phyloP scores from a whole-genome alignment of 2,329 filamentous ascomycete species.

The Botrytis fabae region DNA sequence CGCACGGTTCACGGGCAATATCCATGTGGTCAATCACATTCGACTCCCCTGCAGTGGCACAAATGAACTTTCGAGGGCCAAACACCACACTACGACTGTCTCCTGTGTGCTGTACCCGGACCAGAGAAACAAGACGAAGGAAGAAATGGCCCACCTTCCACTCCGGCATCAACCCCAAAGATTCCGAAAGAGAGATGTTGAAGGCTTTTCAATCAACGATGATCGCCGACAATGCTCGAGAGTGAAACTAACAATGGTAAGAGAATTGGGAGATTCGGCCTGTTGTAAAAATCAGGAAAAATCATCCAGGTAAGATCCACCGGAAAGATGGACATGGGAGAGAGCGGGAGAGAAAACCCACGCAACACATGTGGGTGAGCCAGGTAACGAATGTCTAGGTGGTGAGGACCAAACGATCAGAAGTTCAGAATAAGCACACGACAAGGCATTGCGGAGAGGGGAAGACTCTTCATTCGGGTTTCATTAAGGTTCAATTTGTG shows the following conservation, averaged over 20 bases:
- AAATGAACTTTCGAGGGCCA: neutral
- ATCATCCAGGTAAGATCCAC: neutral
- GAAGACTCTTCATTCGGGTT: neutral
- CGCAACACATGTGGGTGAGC: neutral
- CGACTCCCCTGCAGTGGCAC: neutral
- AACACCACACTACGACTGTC: neutral
- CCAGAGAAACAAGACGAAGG: neutral
- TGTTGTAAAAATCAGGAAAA: neutral
- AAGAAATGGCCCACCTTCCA: neutral
- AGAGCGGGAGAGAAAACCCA: neutral
- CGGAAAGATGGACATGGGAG: neutral
- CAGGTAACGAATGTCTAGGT: neutral
- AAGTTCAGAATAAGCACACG: neutral
- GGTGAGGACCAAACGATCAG: neutral
- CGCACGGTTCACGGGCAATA: neutral
- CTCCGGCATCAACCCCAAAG: neutral
- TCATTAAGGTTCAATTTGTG: slow-evolving; percentile 7
- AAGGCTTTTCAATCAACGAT: neutral
- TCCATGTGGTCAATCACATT: neutral
- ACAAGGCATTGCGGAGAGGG: slow-evolving; percentile 6
- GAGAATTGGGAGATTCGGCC: neutral
- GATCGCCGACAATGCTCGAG: neutral
- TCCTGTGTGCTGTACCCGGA: neutral
- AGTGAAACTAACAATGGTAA: neutral
- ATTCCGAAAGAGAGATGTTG: neutral